Conservation (phyloP, 768 basidiomycete genomes). For the Amanita polypyramis region DNA sequence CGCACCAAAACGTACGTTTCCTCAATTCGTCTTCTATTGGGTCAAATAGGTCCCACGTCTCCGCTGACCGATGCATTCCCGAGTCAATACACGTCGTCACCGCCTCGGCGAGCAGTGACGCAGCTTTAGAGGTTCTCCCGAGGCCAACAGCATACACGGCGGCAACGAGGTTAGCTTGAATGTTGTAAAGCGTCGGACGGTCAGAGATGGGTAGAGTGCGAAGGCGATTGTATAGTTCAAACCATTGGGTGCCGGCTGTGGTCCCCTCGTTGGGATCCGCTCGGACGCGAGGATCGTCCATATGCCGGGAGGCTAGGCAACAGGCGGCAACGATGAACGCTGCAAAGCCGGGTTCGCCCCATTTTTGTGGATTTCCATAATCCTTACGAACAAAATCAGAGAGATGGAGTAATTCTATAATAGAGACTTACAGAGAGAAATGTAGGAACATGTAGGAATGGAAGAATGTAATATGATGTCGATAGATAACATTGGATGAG, state of each 20-base stretch:
- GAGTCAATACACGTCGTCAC: constrained; percentile 84
- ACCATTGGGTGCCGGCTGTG: constrained; percentile 88
- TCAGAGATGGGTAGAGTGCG: constrained; percentile 86
- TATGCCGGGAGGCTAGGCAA: constrained; percentile 84
- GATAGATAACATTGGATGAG: constrained; percentile 80
- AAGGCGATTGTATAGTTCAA: constrained; percentile 78
- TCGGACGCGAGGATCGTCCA: constrained; percentile 85
- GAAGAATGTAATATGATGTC: constrained; percentile 88
- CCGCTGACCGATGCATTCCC: constrained; percentile 80
- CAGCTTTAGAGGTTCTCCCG: constrained; percentile 81
- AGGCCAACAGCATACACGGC: constrained; percentile 89
- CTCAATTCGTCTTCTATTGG: constrained; percentile 85
- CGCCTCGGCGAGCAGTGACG: constrained; percentile 77
- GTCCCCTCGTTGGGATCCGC: constrained; percentile 73
- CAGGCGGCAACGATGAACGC: constrained; percentile 91
- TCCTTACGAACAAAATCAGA: constrained; percentile 37
- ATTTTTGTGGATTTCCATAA: constrained; percentile 89
- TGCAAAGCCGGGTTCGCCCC: constrained; percentile 93
- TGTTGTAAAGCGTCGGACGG: constrained; percentile 82
- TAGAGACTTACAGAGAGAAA: constrained; percentile 61
- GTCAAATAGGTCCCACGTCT: constrained; percentile 81
- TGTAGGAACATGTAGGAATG: constrained; percentile 86
- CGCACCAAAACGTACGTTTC: constrained; percentile 94
- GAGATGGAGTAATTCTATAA: constrained; percentile 12
- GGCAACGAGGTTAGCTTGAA: constrained; percentile 86